Evolutionary conservation across 768 basidiomycete species (phyloP), one percentile per base, ranked within the genome.

Genomic region (Lepiota subincarnata): DNA sequence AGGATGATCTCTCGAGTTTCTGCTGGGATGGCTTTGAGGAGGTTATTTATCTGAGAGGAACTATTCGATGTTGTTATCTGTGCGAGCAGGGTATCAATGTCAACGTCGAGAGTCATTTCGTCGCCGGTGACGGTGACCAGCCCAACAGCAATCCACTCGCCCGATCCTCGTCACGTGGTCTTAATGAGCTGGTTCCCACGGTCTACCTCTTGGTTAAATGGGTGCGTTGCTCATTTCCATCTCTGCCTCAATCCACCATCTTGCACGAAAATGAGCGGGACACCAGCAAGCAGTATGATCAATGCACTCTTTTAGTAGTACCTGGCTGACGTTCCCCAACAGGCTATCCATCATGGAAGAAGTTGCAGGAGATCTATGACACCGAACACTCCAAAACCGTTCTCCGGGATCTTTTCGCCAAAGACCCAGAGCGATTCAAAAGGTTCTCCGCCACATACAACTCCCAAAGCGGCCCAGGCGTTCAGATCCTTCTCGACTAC

Each of bases 301-400:
- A 2, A 20, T 2, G 36, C 12, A n/a, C n/a, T n/a, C n/a, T n/a
- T n/a, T n/a, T n/a, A n/a, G n/a, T n/a, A n/a, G n/a, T 13, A 22
- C 16, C 8, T 16, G n/a, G n/a, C 26, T 39, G 48, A 55, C 22
- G 57, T 35, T 8, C n/a, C 14, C 22, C 6, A 16, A 3, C 66
- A 98, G 95, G 92, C 49, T 97, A 97, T 73, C 51, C 82, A 20
- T 72, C 92, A 37, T 98, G 95, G 95, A 81, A 91, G 74, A 87
- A 90, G 70, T 89, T 99, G 61, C 87, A 97, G 75, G 62, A 77
- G 62, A 79, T 90, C 55, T 89, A 96, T 69, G 85, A 90, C 66
- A 69, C 79, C 11, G 80, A 93, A 64, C 75, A 81, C 58, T 66
- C 81, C 55, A 80, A 80, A 59, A 86, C 98, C 70, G 74, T 91